Evolutionary conservation across 768 basidiomycete species (phyloP), one percentile per base, ranked within the genome.

Genomic region (Xerocomellus intermedius): DNA sequence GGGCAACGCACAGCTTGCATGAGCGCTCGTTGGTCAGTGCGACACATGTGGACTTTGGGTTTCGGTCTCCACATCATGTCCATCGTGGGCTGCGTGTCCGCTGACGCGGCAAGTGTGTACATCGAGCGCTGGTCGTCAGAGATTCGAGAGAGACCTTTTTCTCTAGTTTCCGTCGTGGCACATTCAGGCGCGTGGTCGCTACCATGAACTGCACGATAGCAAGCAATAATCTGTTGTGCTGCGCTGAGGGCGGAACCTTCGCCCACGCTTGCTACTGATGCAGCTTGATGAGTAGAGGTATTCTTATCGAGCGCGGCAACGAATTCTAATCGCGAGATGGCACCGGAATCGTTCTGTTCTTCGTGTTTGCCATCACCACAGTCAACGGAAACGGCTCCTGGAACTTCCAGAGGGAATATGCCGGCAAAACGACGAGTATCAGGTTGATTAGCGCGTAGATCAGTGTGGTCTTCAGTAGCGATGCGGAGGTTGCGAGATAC

Each of bases 1-100:
- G 37, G 35, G 30, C 16, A 38, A 73, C 79, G 38, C 49, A 82
- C 81, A 39, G 77, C 70, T 54, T 73, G 61, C 9, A 66, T 53
- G 30, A 81, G 65, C 4, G 71, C 77, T 41, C 64, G 68, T 39
- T 61, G 62, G 42, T 75, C 74, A 26, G 75, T 72, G 43, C 67
- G 71, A 42, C 72, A 67, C 54, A 72, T 72, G 33, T 68, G 61
- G 19, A 75, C 62, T 57, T 67, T 73, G 19, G 65, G 69, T 50
- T 69, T 61, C 7, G 67, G 71, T 50, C 43, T 60, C 71, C 71
- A 73, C 60, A 62, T 61, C 58, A 71, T 59, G 28, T 71, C 69
- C 62, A 72, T 64, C 4, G 49, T 50, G 12, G 61, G 55, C 38
- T 55, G 59, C 2, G 52, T 21, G 17, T 61, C 62, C 3, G 39